These are phyloP conservation scores for Pisolithus sp. DNA, from an alignment of 768 basidiomycete genomes.

Conservation along the genomic window DNA sequence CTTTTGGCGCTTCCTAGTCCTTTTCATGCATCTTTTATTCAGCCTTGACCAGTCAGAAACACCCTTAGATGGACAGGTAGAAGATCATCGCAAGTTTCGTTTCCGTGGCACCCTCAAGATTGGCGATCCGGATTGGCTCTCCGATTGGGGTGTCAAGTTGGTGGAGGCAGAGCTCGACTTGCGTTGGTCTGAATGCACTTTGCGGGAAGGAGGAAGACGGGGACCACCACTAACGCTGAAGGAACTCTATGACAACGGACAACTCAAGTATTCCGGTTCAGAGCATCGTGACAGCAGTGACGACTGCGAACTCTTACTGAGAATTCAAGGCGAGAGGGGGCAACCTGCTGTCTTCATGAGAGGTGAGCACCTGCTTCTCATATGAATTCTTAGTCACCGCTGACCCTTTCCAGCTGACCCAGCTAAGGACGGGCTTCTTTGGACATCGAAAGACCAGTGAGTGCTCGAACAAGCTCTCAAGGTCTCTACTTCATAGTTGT, in stretches of 20 bases:
- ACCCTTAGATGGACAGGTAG: conserved; percentile 23
- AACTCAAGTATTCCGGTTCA: conserved; percentile 13
- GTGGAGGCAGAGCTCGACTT: conserved; percentile 41
- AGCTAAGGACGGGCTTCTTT: conserved; percentile 26
- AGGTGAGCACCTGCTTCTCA: conserved; percentile 19
- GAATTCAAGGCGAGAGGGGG: conserved; percentile 37
- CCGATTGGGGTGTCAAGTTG: conserved; percentile 34
- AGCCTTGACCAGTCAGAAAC: conserved; percentile 47
- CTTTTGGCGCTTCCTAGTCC: not conserved
- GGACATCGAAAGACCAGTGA: conserved; percentile 26
- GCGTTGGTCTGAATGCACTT: conserved; percentile 28
- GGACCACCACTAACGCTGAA: conserved; percentile 30
- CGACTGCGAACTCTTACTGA: conserved; percentile 30
- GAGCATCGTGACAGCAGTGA: conserved; percentile 8
- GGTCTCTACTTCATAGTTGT: conserved; percentile 1
- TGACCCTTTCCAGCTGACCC: conserved; percentile 16
- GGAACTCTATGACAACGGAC: conserved; percentile 23
- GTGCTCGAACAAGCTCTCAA: conserved; percentile 1
- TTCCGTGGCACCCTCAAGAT: conserved; percentile 51
- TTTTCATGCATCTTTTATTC: conserved; percentile 2
- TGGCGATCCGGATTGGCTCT: conserved; percentile 42
- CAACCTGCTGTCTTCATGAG: conserved; percentile 36
- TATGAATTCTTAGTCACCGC: not conserved
- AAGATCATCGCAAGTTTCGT: conserved; percentile 29
- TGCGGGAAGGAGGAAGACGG: conserved; percentile 13